Percentiles rank a stretch among this genome's conserved stretches.
These are phyloP conservation scores for Rhamnella rubrinervis DNA, from an alignment of 331 rosid genomes.

Conservation along the genomic window DNA sequence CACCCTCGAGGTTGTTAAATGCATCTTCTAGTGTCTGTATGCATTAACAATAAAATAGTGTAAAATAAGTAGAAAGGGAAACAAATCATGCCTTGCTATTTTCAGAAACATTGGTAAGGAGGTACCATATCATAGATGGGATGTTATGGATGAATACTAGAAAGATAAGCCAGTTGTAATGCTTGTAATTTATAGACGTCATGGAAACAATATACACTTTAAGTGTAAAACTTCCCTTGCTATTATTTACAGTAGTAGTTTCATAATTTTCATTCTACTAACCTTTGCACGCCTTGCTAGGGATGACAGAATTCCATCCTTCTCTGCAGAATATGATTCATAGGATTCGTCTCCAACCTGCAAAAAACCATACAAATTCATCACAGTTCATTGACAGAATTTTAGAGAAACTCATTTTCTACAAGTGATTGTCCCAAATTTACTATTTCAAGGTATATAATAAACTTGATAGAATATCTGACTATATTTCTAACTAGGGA, in stretches of 20 bases:
- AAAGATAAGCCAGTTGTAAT: background rate
- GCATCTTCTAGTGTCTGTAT: conserved; percentile 76
- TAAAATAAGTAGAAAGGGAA: background rate
- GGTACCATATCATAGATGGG: background rate
- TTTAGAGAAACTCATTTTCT: background rate
- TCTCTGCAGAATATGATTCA: conserved; percentile 69
- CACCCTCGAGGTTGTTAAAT: conserved; percentile 74
- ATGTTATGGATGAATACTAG: background rate
- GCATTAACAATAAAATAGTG: background rate
- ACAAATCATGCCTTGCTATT: background rate
- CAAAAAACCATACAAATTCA: conserved; percentile 6
- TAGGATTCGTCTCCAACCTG: conserved; percentile 95
- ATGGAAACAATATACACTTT: too few relatives aligned
- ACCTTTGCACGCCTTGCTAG: conserved; percentile 92
- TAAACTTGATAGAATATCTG: background rate
- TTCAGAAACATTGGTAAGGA: background rate
- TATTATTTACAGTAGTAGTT: background rate
- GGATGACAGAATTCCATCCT: conserved; percentile 68
- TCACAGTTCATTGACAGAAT: background rate
- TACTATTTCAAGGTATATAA: background rate
- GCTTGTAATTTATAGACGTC: too few relatives aligned
- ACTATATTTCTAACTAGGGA: background rate
- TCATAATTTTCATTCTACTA: conserved; percentile 17
- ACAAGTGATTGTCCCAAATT: background rate
- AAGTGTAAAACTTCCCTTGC: background rate